These are phyloP conservation scores for Candida mesenterica DNA, from an alignment of 1,139 yeast species.

Conservation along the genomic window DNA sequence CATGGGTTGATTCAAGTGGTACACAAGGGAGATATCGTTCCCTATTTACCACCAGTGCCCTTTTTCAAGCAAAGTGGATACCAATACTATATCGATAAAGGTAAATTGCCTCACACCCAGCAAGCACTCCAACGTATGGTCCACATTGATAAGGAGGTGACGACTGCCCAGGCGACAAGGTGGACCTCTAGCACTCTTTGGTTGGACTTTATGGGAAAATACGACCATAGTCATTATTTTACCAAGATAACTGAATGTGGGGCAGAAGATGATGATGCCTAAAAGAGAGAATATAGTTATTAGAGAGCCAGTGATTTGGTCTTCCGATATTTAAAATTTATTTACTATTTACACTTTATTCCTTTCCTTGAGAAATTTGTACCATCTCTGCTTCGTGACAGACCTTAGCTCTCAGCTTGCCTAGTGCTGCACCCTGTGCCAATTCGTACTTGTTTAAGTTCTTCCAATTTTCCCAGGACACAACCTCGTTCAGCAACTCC, in stretches of 20 bases:
- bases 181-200: conserved; percentile 15
- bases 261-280: background rate
- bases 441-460: conserved; percentile 56
- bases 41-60: conserved; percentile 59
- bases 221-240: conserved; percentile 37
- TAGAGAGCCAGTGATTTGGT: too few relatives aligned
- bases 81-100: conserved; percentile 45
- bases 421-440: conserved; percentile 41
- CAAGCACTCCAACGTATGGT: conserved; percentile 25
- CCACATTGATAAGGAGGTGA: background rate
- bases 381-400: conserved; percentile 17
- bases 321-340: too few relatives aligned
- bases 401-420: conserved; percentile 62
- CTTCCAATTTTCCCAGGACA: conserved; percentile 76
- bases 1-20: conserved; percentile 49
- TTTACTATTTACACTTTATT: too few relatives aligned
- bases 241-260: conserved; percentile 33
- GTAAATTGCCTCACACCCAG: conserved; percentile 44
- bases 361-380: too few relatives aligned
- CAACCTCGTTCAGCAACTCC: conserved; percentile 16
- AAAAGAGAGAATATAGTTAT: too few relatives aligned
- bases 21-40: conserved; percentile 57
- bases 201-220: conserved; percentile 25
- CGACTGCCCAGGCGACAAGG: background rate
- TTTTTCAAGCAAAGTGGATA: conserved; percentile 49